Evolutionary conservation across 2,329 filamentous ascomycete genomes (phyloP).

Genomic region (Xylaria sp.): DNA sequence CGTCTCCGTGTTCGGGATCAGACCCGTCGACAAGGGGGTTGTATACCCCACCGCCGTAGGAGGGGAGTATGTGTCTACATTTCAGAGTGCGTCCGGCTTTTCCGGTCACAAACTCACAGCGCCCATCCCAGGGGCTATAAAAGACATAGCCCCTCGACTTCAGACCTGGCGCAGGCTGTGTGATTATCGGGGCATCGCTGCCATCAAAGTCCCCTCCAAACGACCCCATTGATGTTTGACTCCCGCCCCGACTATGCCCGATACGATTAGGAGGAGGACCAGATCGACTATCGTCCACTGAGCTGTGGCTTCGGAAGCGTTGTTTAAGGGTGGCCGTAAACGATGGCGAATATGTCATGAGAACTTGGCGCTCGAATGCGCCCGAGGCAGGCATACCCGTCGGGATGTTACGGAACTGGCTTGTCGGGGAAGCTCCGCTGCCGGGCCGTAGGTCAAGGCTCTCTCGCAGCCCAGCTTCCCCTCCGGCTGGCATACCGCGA

Average conservation of each 20-base stretch:
- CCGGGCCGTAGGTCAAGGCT: constrained; percentile 39
- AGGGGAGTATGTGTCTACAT: constrained; percentile 73
- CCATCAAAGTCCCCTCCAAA: constrained; percentile 40
- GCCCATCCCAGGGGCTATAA: constrained; percentile 82
- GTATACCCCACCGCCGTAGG: constrained; percentile 44
- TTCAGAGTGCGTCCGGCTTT: constrained; percentile 75
- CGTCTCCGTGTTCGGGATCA: constrained; percentile 42
- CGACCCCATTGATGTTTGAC: constrained; percentile 45
- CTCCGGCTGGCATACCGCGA: constrained; percentile 52
- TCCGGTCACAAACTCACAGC: constrained; percentile 84
- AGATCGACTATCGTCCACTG: constrained; percentile 37
- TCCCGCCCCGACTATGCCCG: constrained; percentile 41
- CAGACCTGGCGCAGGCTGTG: constrained; percentile 53
- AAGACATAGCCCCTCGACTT: constrained; percentile 76
- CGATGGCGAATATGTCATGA: constrained; percentile 62
- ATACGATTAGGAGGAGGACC: constrained; percentile 37
- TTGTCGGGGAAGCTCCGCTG: constrained; percentile 31
- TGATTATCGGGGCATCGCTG: constrained; percentile 43
- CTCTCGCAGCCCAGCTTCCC: constrained; percentile 27
- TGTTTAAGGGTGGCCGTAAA: constrained; percentile 54
- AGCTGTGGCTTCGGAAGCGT: constrained; percentile 48
- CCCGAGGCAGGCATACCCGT: constrained; percentile 30
- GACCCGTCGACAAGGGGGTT: constrained; percentile 52
- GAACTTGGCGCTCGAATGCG: constrained; percentile 60
- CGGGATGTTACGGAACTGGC: constrained; percentile 22